Evolutionary conservation across 2,329 filamentous ascomycete species (phyloP), one percentile per base, ranked within the genome.

Genomic region (Colletotrichum tamarilloi): DNA sequence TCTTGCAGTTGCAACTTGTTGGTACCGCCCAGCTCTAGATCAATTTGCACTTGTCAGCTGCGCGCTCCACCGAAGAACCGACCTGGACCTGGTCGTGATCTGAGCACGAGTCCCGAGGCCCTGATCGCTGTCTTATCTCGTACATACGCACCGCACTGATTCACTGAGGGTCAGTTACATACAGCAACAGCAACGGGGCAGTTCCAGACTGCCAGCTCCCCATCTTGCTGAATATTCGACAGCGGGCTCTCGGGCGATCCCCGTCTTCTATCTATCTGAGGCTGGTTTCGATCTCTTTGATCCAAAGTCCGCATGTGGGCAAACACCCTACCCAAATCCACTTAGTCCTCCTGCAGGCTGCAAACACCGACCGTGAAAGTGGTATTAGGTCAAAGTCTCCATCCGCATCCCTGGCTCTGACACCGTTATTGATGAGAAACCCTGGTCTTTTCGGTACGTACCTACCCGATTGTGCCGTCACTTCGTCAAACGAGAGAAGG

Each of bases 51-150:
- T 24, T 38, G 42, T 30, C 28, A 49, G 59, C 24, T 32, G 59
- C 26, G 26, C 60, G n/a, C 35, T 12, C 28, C 46, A 63, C 16
- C 19, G 46, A 32, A 11, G 28, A 53, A 22, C 22, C 1, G 26
- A 24, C 49, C 38, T 64, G 42, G 42, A 59, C 42, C 59, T 24
- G 58, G 42, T 46, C 53, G 46, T 58, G 59, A 64, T 72, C 69
- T 62, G 69, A 72, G 58, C 69, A 35, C 38, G 65, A 42, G 28
- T 55, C 65, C 67, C 67, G 62, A 73, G 60, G 56, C 62, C 67
- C 57, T 73, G 62, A 67, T 72, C 71, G 60, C 46, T 71, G 60
- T 73, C 62, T 22, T 26, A 42, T 32, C 62, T 60, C 14, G 32
- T 42, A 42, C 16, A 16, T 60, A 49, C 53, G 28, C 38, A 57